Conservation (phyloP, 768 basidiomycete genomes). For the Sarcodon aspratus region DNA sequence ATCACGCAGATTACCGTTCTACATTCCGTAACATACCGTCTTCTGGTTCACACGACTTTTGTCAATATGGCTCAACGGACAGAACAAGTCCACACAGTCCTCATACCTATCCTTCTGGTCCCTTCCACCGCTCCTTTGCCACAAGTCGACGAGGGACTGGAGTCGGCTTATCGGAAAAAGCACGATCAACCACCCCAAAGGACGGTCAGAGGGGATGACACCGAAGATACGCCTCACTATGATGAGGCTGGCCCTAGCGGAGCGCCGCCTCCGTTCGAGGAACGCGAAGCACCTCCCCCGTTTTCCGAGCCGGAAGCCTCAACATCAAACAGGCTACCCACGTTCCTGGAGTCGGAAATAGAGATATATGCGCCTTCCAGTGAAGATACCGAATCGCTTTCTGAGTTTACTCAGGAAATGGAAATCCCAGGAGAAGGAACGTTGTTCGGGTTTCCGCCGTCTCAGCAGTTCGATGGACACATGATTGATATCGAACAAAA, state of each 20-base stretch:
- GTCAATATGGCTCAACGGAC: slow-evolving; percentile 58
- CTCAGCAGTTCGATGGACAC: slow-evolving; percentile 77
- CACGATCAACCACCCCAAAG: slow-evolving; percentile 70
- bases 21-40: slow-evolving; percentile 70
- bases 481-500: slow-evolving; percentile 46
- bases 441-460: slow-evolving; percentile 59
- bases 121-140: slow-evolving; percentile 73
- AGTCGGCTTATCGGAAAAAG: slow-evolving; percentile 77
- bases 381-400: slow-evolving; percentile 24
- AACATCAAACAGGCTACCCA: slow-evolving; percentile 36
- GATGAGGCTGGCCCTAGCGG: slow-evolving; percentile 68
- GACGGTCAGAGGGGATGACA: slow-evolving; percentile 62
- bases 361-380: slow-evolving; percentile 56
- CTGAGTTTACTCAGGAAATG: slow-evolving; percentile 17
- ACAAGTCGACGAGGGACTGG: slow-evolving; percentile 60
- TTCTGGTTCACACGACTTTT: slow-evolving; percentile 69
- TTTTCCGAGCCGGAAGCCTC: slow-evolving; percentile 26
- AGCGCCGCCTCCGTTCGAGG: slow-evolving; percentile 80
- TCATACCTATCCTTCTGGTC: slow-evolving; percentile 61
- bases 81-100: slow-evolving; percentile 51
- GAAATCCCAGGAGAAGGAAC: slow-evolving; percentile 63
- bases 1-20: slow-evolving; percentile 77
- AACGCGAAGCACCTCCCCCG: slow-evolving; percentile 72
- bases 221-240: slow-evolving; percentile 54
- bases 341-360: slow-evolving; percentile 71